phyloP scores from a whole-genome alignment of 1,139 yeast genomes.

The Taphrina pruni region DNA sequence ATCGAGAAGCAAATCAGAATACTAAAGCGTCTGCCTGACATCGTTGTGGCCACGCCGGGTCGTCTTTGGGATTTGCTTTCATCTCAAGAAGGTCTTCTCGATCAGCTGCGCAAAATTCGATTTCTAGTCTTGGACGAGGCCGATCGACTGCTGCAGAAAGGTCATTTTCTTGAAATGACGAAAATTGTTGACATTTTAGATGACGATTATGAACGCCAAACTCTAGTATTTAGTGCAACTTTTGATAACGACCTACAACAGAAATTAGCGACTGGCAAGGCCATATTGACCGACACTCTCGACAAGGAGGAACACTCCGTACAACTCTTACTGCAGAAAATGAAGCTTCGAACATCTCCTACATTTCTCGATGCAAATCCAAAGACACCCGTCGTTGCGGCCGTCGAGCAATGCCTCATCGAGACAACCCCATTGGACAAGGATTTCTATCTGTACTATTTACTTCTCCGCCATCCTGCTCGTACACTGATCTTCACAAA shows the following conservation, averaged over 20 bases:
- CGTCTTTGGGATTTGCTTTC: slow-evolving; percentile 80
- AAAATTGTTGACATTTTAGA: slow-evolving; percentile 67
- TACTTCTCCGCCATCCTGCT: slow-evolving; percentile 84
- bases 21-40: slow-evolving; percentile 73
- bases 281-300: slow-evolving; percentile 9
- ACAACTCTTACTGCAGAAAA: slow-evolving; percentile 52
- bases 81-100: slow-evolving; percentile 55
- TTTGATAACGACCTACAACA: slow-evolving; percentile 82
- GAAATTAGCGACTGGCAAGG: slow-evolving; percentile 58
- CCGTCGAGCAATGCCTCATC: slow-evolving; percentile 81
- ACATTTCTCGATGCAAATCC: slow-evolving; percentile 87
- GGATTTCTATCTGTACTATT: slow-evolving; percentile 87
- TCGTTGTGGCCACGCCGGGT: slow-evolving; percentile 96
- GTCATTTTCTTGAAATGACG: slow-evolving; percentile 92
- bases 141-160: slow-evolving; percentile 93
- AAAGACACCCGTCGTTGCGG: slow-evolving; percentile 74
- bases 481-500: slow-evolving; percentile 90
- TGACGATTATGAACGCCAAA: slow-evolving; percentile 70
- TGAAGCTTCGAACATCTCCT: slow-evolving; percentile 54
- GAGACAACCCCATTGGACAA: slow-evolving; percentile 92
- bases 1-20: slow-evolving; percentile 89
- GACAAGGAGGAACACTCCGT: slow-evolving; percentile 51
- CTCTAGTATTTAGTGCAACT: slow-evolving; percentile 92
- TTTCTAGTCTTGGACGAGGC: slow-evolving; percentile 92
- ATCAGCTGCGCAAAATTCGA: slow-evolving; percentile 67